Evolutionary conservation across 1,139 yeast species (phyloP).

Genomic region (Tardiomyces depauwii): DNA sequence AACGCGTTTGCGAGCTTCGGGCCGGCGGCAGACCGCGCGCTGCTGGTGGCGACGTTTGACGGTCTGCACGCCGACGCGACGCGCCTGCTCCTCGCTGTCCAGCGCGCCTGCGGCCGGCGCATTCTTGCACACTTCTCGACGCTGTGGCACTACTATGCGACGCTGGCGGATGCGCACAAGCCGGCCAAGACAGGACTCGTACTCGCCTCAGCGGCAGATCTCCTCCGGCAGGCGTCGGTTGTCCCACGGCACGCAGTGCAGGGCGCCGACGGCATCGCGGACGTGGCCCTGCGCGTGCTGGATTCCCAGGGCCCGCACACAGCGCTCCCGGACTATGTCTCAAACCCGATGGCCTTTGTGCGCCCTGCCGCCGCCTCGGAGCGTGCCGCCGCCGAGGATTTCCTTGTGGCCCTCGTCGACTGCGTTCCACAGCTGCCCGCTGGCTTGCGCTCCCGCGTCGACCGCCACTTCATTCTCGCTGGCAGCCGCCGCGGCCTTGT

Average conservation of each 20-base stretch:
- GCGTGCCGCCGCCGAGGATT: constrained; percentile 34
- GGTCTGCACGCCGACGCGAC: constrained; percentile 12
- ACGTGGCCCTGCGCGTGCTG: neutral
- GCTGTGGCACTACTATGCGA: constrained; percentile 15
- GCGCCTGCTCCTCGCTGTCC: constrained; percentile 7
- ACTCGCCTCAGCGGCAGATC: constrained; percentile 13
- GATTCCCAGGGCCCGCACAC: neutral
- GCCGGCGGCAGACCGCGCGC: constrained; percentile 7
- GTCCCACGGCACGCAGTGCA: neutral
- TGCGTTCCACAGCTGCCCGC: constrained; percentile 43
- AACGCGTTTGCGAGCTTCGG: constrained; percentile 7
- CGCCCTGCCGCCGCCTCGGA: constrained; percentile 15
- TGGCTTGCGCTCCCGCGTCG: constrained; percentile 50
- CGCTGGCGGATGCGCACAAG: constrained; percentile 8
- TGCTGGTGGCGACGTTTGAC: constrained; percentile 13
- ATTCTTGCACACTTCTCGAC: constrained; percentile 17
- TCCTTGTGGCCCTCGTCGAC: constrained; percentile 40
- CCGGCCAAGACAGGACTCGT: constrained; percentile 35
- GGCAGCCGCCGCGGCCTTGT: constrained; percentile 35
- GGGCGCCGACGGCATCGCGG: neutral
- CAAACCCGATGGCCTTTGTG: neutral
- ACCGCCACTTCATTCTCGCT: constrained; percentile 41
- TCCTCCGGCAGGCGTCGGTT: neutral
- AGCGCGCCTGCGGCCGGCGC: constrained; percentile 12
- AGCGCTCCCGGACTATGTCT: neutral